phyloP scores from a whole-genome alignment of 2,329 filamentous ascomycete species.

The Colletotrichum tamarilloi region DNA sequence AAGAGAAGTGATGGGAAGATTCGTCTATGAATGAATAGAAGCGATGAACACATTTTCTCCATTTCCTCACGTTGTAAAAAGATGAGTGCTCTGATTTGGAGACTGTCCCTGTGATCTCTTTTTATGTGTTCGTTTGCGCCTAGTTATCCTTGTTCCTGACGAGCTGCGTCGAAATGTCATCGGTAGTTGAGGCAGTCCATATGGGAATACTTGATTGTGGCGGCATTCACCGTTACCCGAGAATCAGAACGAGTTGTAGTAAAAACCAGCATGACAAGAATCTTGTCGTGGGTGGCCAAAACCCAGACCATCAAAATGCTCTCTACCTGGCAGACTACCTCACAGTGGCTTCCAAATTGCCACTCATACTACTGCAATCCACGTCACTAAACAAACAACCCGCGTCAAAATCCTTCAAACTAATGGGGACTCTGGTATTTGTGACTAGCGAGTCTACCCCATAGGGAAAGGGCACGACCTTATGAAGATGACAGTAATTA shows the following conservation, averaged over 20 bases:
- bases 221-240: no score
- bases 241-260: no score
- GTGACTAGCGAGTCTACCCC: not conserved
- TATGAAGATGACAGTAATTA: constrained; percentile 1
- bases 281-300: not conserved
- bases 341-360: not conserved
- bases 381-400: not conserved
- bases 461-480: not conserved
- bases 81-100: not conserved
- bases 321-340: not conserved
- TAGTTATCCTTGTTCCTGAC: not conserved
- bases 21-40: not conserved
- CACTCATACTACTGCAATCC: not conserved
- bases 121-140: no score
- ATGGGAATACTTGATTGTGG: no score
- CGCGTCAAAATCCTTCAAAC: not conserved
- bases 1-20: not conserved
- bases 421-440: not conserved
- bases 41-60: not conserved
- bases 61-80: not conserved
- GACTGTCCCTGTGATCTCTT: not conserved
- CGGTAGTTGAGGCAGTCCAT: no score
- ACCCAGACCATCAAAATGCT: not conserved
- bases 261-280: not conserved
- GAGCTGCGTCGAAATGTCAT: no score